phyloP scores from a whole-genome alignment of 1,284 basidiomycete species.

The Microbotryum scabiosae region DNA sequence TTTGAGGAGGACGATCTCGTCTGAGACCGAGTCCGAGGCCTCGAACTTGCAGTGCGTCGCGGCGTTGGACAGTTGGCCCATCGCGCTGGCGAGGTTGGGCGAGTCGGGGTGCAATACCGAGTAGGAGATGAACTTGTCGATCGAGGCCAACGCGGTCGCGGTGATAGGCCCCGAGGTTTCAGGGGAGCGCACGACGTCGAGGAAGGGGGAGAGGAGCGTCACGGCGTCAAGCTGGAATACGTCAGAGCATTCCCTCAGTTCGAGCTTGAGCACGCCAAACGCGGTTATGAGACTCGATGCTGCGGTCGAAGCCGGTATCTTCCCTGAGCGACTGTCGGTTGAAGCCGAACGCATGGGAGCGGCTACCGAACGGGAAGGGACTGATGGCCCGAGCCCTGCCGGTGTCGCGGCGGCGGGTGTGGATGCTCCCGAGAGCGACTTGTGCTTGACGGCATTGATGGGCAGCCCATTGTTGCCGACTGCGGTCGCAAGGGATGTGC shows the following conservation, averaged over 20 bases:
- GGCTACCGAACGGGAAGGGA: no score
- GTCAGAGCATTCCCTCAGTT: conserved; percentile 50
- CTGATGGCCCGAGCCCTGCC: no score
- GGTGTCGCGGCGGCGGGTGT: no score
- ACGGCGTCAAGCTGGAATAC: conserved; percentile 30
- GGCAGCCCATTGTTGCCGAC: conserved; percentile 38
- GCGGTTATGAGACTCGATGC: conserved; percentile 66
- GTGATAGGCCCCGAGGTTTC: conserved; percentile 44
- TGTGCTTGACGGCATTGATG: conserved; percentile 51
- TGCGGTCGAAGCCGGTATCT: neutral
- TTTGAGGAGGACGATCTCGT: conserved; percentile 88
- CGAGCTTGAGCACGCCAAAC: conserved; percentile 76
- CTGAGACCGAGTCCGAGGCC: conserved; percentile 86
- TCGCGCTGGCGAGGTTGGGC: conserved; percentile 44
- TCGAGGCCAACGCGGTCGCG: conserved; percentile 40
- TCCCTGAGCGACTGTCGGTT: neutral
- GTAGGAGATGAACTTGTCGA: conserved; percentile 42
- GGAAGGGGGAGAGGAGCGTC: conserved; percentile 73
- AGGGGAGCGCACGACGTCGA: conserved; percentile 77
- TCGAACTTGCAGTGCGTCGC: conserved; percentile 97
- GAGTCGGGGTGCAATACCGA: conserved; percentile 37
- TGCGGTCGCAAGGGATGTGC: neutral
- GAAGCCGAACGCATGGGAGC: no score
- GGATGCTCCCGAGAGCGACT: neutral
- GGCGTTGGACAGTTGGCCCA: conserved; percentile 78